These are phyloP conservation scores for Heliamphora exappendiculata DNA, from an alignment of 148 eudicot species.

Conservation along the genomic window DNA sequence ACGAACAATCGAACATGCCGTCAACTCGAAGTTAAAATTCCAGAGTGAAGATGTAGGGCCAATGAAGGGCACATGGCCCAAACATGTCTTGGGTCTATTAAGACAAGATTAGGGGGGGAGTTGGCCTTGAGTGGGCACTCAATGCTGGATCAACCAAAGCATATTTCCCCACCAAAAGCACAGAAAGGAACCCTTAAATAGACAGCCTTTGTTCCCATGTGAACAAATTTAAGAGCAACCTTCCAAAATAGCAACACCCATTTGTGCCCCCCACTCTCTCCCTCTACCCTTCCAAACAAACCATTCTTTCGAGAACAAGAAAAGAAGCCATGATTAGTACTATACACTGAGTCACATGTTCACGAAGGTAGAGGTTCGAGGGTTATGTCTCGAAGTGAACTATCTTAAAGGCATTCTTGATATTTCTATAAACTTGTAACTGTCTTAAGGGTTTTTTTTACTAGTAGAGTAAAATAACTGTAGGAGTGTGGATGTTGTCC, in stretches of 20 bases:
- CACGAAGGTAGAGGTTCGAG: too few relatives aligned
- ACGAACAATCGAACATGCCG: too few relatives aligned
- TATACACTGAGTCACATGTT: too few relatives aligned
- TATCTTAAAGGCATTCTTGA: too few relatives aligned
- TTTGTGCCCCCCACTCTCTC: constrained; percentile 14
- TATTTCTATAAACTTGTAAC: too few relatives aligned
- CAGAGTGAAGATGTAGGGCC: constrained; percentile 21
- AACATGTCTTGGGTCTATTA: constrained; percentile 51
- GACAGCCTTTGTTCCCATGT: constrained; percentile 48
- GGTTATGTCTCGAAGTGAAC: too few relatives aligned
- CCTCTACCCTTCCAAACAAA: constrained; percentile 4
- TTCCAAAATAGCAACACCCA: constrained; percentile 36
- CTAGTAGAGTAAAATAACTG: too few relatives aligned
- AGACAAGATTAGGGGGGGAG: constrained; percentile 46
- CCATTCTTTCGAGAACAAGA: constrained; percentile 14
- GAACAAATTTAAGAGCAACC: constrained; percentile 48
- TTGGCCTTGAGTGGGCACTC: constrained; percentile 31
- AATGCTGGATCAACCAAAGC: constrained; percentile 46
- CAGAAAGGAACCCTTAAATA: constrained; percentile 26
- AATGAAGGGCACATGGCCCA: constrained; percentile 41
- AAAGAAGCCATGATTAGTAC: background rate
- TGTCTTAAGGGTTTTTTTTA: too few relatives aligned
- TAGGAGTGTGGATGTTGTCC: too few relatives aligned
- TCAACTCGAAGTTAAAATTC: constrained; percentile 7
- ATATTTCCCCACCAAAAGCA: constrained; percentile 42